Conservation (phyloP, 495 filamentous ascomycete species). For the Trichoderma asperelloides region DNA sequence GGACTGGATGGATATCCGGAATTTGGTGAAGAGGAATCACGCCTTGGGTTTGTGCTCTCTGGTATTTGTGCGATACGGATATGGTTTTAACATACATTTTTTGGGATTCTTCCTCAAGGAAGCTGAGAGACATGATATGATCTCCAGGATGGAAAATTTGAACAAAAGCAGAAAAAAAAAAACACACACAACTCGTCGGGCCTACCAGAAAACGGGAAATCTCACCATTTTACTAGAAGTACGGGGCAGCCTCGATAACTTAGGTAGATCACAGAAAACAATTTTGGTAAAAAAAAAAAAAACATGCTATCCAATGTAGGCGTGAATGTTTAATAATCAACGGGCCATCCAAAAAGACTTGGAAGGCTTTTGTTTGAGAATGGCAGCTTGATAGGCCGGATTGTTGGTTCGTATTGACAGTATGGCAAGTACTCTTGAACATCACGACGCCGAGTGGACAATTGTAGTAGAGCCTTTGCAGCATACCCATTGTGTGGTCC, state of each 20-base stretch:
- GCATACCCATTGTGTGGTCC: too few species aligned
- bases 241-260: background rate
- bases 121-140: background rate
- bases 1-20: conserved; percentile 1
- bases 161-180: background rate
- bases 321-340: too few species aligned
- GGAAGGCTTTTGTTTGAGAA: too few species aligned
- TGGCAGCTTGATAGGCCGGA: too few species aligned
- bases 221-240: background rate
- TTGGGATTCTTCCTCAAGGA: conserved; percentile 5
- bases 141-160: background rate
- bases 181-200: too few species aligned
- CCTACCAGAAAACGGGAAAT: background rate
- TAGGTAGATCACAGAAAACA: conserved; percentile 1
- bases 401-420: too few species aligned
- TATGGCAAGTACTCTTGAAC: too few species aligned
- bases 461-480: too few species aligned
- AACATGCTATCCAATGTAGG: background rate
- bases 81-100: background rate
- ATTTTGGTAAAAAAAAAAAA: conserved; percentile 1
- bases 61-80: background rate
- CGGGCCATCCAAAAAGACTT: too few species aligned
- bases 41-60: background rate
- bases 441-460: too few species aligned
- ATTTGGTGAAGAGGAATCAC: background rate